A percentile compares a stretch with the other conserved stretches of the same genome.
These are phyloP conservation scores for Dactylorhiza incarnata DNA, from an alignment of 106 monocot species.

Conservation along the genomic window DNA sequence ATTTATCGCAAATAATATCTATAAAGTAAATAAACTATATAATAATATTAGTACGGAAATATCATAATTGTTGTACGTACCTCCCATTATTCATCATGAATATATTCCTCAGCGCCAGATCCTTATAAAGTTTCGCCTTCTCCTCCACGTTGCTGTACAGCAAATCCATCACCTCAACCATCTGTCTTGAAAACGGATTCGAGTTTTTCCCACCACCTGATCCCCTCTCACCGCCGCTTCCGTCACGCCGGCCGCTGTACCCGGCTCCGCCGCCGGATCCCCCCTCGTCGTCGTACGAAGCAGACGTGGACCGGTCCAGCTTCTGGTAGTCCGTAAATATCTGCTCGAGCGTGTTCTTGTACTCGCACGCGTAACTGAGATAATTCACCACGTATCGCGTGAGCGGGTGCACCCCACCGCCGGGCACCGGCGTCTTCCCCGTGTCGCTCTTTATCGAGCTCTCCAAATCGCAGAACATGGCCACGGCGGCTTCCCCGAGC, in stretches of 20 bases:
- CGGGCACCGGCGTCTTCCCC: constrained; percentile 10
- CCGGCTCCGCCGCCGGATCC: background rate
- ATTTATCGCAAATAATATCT: too few relatives aligned
- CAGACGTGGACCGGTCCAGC: background rate
- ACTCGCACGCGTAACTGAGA: constrained; percentile 15
- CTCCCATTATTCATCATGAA: constrained; percentile 75
- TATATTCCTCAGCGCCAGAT: constrained; percentile 39
- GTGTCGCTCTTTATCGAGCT: constrained; percentile 17
- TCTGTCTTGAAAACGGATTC: constrained; percentile 27
- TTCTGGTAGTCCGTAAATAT: constrained; percentile 13
- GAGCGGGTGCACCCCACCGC: constrained; percentile 16
- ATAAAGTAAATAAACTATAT: too few relatives aligned
- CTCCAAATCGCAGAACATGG: constrained; percentile 22
- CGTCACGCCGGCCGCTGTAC: too few relatives aligned
- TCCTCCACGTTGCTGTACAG: constrained; percentile 39
- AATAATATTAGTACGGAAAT: too few relatives aligned
- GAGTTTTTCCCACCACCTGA: background rate
- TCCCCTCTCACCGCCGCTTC: background rate
- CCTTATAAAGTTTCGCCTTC: constrained; percentile 68
- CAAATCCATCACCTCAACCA: constrained; percentile 43
- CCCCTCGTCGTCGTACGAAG: background rate
- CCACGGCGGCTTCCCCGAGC: constrained; percentile 14
- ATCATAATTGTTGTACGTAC: background rate
- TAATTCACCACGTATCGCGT: constrained; percentile 20
- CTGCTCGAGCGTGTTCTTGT: constrained; percentile 14